Evolutionary conservation across 441 rosid species (phyloP).

Genomic region (Adansonia rubrostipa): DNA sequence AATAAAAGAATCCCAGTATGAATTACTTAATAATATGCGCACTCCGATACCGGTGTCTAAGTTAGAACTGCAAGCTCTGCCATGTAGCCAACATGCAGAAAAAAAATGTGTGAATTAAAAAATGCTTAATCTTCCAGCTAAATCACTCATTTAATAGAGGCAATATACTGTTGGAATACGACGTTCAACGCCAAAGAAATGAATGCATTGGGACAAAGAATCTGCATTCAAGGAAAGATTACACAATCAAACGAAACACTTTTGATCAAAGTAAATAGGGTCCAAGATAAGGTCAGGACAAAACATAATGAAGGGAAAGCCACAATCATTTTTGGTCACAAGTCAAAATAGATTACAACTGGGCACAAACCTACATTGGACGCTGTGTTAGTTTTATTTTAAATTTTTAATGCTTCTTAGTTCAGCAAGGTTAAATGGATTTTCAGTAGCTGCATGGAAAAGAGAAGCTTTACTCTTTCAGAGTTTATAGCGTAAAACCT

Average conservation of each 20-base stretch:
- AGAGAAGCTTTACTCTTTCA: background rate
- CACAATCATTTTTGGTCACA: constrained; percentile 19
- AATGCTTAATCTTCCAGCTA: background rate
- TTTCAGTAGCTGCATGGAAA: constrained; percentile 6
- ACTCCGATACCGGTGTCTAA: background rate
- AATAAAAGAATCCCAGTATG: background rate
- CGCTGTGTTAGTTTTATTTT: constrained; percentile 12
- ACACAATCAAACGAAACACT: constrained; percentile 6
- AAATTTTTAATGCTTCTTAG: background rate
- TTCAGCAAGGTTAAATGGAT: background rate
- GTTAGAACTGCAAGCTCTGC: background rate
- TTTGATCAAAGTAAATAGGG: constrained; percentile 8
- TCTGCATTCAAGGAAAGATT: background rate
- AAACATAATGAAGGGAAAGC: constrained; percentile 26
- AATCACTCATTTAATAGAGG: background rate
- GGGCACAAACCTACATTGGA: constrained; percentile 12
- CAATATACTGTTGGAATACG: constrained; percentile 1
- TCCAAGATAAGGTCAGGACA: constrained; percentile 29
- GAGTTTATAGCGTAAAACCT: background rate
- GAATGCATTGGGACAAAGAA: background rate
- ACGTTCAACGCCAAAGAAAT: background rate
- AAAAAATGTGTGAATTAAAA: background rate
- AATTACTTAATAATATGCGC: background rate
- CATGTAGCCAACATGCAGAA: background rate
- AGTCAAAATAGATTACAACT: constrained; percentile 8